Base-by-base conservation (phyloP, 208 protist species). In the Trypanosoma avium region DNA sequence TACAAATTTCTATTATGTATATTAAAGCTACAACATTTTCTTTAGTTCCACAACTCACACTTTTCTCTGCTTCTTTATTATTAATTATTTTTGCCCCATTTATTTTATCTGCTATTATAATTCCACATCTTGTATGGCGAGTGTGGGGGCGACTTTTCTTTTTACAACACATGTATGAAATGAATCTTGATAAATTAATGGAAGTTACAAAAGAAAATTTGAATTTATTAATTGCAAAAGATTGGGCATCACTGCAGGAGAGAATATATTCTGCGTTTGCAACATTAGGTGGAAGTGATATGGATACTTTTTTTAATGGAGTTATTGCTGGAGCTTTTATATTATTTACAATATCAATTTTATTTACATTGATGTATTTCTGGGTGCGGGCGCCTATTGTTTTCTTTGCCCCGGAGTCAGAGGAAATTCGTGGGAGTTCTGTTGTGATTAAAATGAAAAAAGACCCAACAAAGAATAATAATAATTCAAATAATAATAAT, bases 141-240 rank as follows among this genome's bases (percentile, higher is more conserved):
- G 53, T 91, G 29, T 91, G 82, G 84, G 29, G 66, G 30, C 64
- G 80, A 52, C 67, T 91, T 9, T 91, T 94, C 43, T 33, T 90
- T 32, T 49, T 82, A 53, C 81, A 85, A 60, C 81, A 86, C 72
- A 68, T 61, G 42, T 91, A 79, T 59, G 82, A 73, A 4, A 40
- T 77, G 17, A 75, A 63, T 19, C 50, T 75, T 3, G 53, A 71
- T 45, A 77, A 61, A 26, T 46, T 70, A 40, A 21, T 86, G n/a
- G 27, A 27, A 0, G 74, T 67, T 2, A 9, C 81, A 27, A 33
- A 50, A 27, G 47, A 67, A 10, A 57, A 67, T 8, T 42, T 73
- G 21, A 55, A 40, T 30, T 30, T 79, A 33, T 36, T 75, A 26
- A 26, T 63, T 21, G 49, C 32, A 12, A 48, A 73, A 17, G 24